Evolutionary conservation across 805 yeast genomes (phyloP), one percentile per base, ranked within the genome.

Genomic region (Candida tammaniensis): DNA sequence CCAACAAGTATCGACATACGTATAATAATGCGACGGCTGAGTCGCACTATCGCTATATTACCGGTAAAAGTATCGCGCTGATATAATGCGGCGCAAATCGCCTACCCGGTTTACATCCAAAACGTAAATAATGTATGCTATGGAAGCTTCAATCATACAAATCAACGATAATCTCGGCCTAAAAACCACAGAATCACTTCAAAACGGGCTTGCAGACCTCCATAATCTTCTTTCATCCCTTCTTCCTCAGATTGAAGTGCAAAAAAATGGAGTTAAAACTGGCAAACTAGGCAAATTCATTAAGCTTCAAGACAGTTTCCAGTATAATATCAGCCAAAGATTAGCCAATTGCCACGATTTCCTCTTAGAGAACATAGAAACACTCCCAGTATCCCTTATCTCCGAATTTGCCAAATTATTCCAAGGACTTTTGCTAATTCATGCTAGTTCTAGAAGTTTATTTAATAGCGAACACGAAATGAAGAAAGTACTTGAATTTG

Each of bases 341-440:
- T 45, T 72, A 17, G 32, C 52, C 11, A 28, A 28, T 21, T 30
- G 33, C 17, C 39, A 42, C n/a, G 42, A 42, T 17, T 25, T 32
- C 22, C 21, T 39, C 7, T 34, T 29, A 33, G 35, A 31, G 11
- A 37, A 34, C 9, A 25, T 38, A 13, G 35, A 23, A 3, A 21
- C 17, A 5, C 13, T 40, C 7, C 33, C 35, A 7, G 17, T 12
- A 5, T 7, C 7, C 2, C 17, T 24, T n/a, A 23, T 49, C 2
- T 31, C 48, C 14, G 40, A 44, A 17, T 54, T 57, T 24, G 62
- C 65, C 39, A 47, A 68, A 25, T 57, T 74, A 1, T 52, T 80
- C 4, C 83, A 79, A 46, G 89, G 88, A 0, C 56, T 77, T 8
- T 60, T 82, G 14, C 57, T 82, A 26, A 32, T 82, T 7, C 89